Evolutionary conservation across 1,139 yeast species (phyloP).

Genomic region (Suhomyces ambrosiae): DNA sequence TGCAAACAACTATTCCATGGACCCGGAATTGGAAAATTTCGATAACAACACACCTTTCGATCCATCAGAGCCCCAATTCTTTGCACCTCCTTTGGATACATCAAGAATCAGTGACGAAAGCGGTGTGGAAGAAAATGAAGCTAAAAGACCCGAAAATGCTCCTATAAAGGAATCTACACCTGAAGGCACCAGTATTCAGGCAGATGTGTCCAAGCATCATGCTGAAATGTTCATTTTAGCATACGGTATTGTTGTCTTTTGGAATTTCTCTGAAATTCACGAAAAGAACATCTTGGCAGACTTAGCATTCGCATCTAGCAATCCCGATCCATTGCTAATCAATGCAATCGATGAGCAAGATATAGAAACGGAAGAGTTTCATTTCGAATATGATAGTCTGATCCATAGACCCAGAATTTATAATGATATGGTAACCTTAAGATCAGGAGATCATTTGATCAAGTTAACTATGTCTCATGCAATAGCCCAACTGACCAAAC

Average conservation of each 20-base stretch:
- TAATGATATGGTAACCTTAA: constrained; percentile 89
- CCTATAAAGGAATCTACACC: constrained; percentile 9
- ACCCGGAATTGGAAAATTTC: constrained; percentile 45
- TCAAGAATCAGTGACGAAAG: constrained; percentile 21
- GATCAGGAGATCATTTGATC: constrained; percentile 90
- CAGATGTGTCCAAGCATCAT: constrained; percentile 66
- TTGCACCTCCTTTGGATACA: constrained; percentile 43
- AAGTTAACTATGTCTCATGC: constrained; percentile 95
- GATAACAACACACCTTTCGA: constrained; percentile 44
- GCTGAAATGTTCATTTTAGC: constrained; percentile 90
- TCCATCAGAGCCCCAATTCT: constrained; percentile 53
- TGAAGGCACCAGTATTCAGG: constrained; percentile 14
- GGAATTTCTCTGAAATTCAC: constrained; percentile 93
- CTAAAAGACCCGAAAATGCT: constrained; percentile 1
- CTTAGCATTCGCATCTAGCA: constrained; percentile 70
- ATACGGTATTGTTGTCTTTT: constrained; percentile 93
- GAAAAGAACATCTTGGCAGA: constrained; percentile 94
- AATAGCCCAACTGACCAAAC: constrained; percentile 91
- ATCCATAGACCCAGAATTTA: constrained; percentile 86
- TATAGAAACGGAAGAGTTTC: constrained; percentile 93
- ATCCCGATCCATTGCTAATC: constrained; percentile 53
- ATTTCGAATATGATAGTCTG: constrained; percentile 83
- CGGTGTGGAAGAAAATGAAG: constrained; percentile 7
- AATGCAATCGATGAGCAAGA: constrained; percentile 86
- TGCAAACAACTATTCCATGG: constrained; percentile 58